Base-by-base conservation (phyloP, 179 eudicot genomes). In the Heliamphora pulchella region DNA sequence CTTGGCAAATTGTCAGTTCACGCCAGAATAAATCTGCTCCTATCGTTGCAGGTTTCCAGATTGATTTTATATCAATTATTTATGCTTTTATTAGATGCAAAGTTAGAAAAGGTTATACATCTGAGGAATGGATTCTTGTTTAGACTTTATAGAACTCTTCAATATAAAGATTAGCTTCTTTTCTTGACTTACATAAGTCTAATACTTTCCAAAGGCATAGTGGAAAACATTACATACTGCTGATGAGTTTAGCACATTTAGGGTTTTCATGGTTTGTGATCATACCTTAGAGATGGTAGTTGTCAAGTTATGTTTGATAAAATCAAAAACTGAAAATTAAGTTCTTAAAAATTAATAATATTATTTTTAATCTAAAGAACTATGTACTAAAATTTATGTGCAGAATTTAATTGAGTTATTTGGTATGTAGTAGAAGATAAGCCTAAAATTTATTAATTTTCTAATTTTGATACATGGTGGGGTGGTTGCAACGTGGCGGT, bases 1-100 rank as follows among this genome's bases (percentile, higher is more conserved):
- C 92, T 61, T 91, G 86, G 69, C 91, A 90, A 77, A 90, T 90
- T 75, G 89, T 89, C 48, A 88, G 86, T 81, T 74, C 87, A 31
- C 63, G 90, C 88, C 74, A 85, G 72, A 83, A 86, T 86, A 83
- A 41, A 71, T 31, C 53, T 67, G 43, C 43, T 3, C 4, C 39
- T 54, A 8, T 43, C 54, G 8, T 1, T 22, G 1, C 50, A 39
- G 8, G 78, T 22, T 74, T 74, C 11, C 8, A n/a, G 5, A 15
- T 74, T 20, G 6, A 43, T 31, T n/a, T 75, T 43, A 14, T 75
- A 2, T 4, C 3, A 41, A 51, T 58, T 58, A 31, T 31, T 31
- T 31, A 31, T 31, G 31, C 31, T 31, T 31, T 31, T 71, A 13
- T 20, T 17, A 22, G 53, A 5, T 58, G 31, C 4, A 47, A 54